Base-by-base conservation (phyloP, 164 flowering plant species). In the Houttuynia cordata region DNA sequence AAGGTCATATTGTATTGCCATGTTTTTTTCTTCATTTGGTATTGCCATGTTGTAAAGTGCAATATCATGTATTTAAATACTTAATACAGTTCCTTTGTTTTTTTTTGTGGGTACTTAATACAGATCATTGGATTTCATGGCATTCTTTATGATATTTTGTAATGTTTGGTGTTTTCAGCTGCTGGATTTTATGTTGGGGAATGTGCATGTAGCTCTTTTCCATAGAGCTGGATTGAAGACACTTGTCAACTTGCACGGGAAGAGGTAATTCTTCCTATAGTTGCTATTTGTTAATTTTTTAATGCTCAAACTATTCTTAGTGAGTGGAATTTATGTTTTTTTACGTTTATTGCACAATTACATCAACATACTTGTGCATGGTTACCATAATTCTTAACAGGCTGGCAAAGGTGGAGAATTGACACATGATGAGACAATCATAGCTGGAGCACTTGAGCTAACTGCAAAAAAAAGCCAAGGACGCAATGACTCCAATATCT, bases 391-490 rank as follows among this genome's bases (percentile, higher is more conserved):
- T 57, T 30, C 52, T 40, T 22, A 55, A 56, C 45, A 93, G 98
- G 98, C 98, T 61, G 99, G 99, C 69, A 93, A 93, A 79, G 99
- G 99, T 64, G 99, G 99, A 57, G 99, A 93, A 67, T 76, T 93
- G 70, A 90, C 97, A 30, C 96, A 81, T 71, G 95, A 91, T 67
- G 97, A 94, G 76, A 94, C 99, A 54, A 93, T 93, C 62, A 93
- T 93, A 71, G 89, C 97, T 53, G 99, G 99, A 60, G 99, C 99
- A 57, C 84, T 93, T 45, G 92, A 86, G 72, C 89, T 93, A 49
- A 62, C 79, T 19, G 93, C 79, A 68, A 93, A 93, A 75, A n/a
- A 87, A 84, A 42, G 99, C 96, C 50, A 60, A 82, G 62, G 89
- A 86, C 77, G 94, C 99, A 41, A 93, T 93, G 99, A 90, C 95